These are phyloP conservation scores for Linderniella brevidens DNA, from an alignment of 257 asterid genomes.

Conservation along the genomic window DNA sequence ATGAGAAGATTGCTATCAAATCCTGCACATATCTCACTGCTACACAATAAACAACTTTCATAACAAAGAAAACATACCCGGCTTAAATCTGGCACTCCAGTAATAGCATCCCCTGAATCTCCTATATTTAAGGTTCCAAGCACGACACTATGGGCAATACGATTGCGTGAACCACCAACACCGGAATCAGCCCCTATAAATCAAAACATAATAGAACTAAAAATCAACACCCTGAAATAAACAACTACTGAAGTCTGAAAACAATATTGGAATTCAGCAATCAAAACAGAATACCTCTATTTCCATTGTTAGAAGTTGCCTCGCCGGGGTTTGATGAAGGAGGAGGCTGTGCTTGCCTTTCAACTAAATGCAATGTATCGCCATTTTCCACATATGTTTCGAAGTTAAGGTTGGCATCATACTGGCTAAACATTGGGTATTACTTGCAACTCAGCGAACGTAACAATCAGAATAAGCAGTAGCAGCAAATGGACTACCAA, in stretches of 20 bases:
- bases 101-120: constrained; percentile 50
- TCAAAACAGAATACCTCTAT: constrained; percentile 27
- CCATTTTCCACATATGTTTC: constrained; percentile 66
- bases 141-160: constrained; percentile 67
- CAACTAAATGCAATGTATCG: constrained; percentile 85
- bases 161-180: constrained; percentile 39
- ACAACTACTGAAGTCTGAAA: neutral
- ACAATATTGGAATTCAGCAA: neutral
- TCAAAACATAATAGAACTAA: constrained; percentile 7
- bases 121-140: constrained; percentile 78
- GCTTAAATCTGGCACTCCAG: constrained; percentile 42
- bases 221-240: neutral
- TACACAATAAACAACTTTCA: neutral
- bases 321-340: constrained; percentile 32
- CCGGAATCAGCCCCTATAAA: constrained; percentile 50
- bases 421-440: too few species aligned
- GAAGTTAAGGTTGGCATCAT: constrained; percentile 24
- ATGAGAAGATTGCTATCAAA: too few species aligned
- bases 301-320: constrained; percentile 30
- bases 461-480: neutral
- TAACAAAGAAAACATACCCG: constrained; percentile 37
- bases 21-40: too few species aligned
- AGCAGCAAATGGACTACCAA: neutral
- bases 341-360: constrained; percentile 59
- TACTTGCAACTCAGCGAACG: constrained; percentile 5